Percentiles rank a stretch among this genome's conserved stretches.
Evolutionary conservation across 164 flowering plant species (phyloP).

Genomic region (Vitis riparia): DNA sequence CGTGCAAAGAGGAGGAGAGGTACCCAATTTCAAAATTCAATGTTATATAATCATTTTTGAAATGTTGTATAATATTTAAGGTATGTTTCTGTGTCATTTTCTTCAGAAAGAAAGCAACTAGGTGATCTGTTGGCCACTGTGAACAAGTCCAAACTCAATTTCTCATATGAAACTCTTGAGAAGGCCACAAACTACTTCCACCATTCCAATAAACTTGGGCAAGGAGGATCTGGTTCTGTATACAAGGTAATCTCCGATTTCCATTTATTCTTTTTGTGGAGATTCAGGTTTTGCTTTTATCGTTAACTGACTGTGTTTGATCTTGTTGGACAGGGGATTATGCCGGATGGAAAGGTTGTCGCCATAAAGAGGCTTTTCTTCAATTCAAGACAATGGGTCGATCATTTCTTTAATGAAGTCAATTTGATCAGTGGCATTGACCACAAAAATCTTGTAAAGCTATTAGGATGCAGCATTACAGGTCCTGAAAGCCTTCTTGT

Average conservation of each 20-base stretch:
- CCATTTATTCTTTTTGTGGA: background rate
- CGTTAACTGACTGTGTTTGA: background rate
- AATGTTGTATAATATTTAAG: background rate
- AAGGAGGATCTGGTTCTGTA: slow-evolving; percentile 85
- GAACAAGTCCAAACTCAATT: slow-evolving; percentile 60
- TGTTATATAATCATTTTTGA: background rate
- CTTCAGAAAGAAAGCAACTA: slow-evolving; percentile 61
- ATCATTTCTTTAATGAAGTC: slow-evolving; percentile 88
- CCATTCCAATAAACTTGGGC: slow-evolving; percentile 65
- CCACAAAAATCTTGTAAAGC: slow-evolving; percentile 76
- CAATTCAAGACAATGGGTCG: slow-evolving; percentile 85
- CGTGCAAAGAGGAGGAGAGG: slow-evolving; percentile 46
- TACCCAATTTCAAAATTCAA: slow-evolving; percentile 8
- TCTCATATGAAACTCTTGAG: slow-evolving; percentile 71
- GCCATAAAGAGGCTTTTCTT: slow-evolving; percentile 80
- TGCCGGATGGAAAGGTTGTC: slow-evolving; percentile 60
- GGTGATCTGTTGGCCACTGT: slow-evolving; percentile 42
- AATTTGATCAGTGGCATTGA: slow-evolving; percentile 65
- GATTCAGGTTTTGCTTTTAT: background rate
- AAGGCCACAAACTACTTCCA: slow-evolving; percentile 68
- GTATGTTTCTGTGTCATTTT: background rate
- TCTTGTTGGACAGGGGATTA: slow-evolving; percentile 43
- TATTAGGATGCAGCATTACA: slow-evolving; percentile 82
- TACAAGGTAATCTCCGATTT: slow-evolving; percentile 45
- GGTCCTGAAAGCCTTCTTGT: slow-evolving; percentile 95